Base-by-base conservation (phyloP, 2,329 filamentous ascomycete species). In the Cladosporium sp. region DNA sequence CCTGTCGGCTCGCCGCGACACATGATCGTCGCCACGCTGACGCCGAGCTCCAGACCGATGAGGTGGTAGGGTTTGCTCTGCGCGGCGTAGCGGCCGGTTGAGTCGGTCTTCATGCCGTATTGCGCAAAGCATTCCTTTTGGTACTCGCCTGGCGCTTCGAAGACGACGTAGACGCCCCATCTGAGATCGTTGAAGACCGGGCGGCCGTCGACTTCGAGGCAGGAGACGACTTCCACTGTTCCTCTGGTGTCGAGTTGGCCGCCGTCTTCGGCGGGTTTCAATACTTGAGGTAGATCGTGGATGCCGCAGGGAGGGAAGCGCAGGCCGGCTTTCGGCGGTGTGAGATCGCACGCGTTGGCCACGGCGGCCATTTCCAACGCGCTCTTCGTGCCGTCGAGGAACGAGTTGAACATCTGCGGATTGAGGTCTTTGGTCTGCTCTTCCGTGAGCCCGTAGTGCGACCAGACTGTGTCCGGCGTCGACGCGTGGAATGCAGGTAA, bases 401-500 rank as follows among this genome's bases (percentile, higher is more conserved):
- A 83, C 0, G 78, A 80, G 68, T 82, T 82, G 76, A 82, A 82
- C 78, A 82, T 83, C 56, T 82, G 80, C 5, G 79, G 77, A 68
- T 82, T 82, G 71, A 82, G 80, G 67, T 82, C 79, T 3, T 75
- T 79, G 0, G 72, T 75, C 70, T 82, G 80, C 69, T 82, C 79
- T 37, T 78, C 72, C 0, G 80, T 80, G 68, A 82, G 81, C 10
- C 80, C 80, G 58, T 82, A 82, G 66, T 82, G 74, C 62, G 79
- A 72, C 80, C 81, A 82, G 0, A 82, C 80, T 0, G 80, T 83
- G 35, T 80, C 80, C 1, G 80, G 80, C 0, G 80, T 82, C 1
- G 79, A 81, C 67, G 78, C 78, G 68, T 82, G 80, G 67, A 80
- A 82, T 60, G 80, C 74, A 0, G 80, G 80, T 21, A 82, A 71